Base-by-base conservation (phyloP, 345 rosid genomes). In the Ceriops zippeliana region DNA sequence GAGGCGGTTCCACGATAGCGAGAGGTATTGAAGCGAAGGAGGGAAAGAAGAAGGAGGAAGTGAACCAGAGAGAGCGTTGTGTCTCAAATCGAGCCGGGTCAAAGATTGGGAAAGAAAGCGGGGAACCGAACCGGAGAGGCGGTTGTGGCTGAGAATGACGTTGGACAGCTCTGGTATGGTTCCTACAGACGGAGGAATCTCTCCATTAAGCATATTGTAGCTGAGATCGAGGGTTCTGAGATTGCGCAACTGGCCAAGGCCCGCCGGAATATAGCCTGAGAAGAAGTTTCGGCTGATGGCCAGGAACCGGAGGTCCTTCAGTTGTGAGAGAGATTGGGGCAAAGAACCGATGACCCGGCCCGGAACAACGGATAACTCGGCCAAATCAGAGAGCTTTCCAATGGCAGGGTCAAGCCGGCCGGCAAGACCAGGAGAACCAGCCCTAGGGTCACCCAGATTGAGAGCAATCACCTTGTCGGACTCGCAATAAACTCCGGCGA, bases 141-240 rank as follows among this genome's bases (percentile, higher is more conserved):
- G 87, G 77, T 95, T 95, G 83, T 89, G 96, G 73, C 96, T 85
- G 59, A 95, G 86, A 38, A 95, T 84, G 69, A 89, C 70, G 73
- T 88, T 89, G 63, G 91, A 72, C n/a, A 95, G 82, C 78, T 75
- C 89, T 82, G 96, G 87, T 57, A 88, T 65, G 16, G 79, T 75
- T 31, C 96, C 97, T 80, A 91, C 58, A 1, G 93, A 78, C 20
- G 42, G 67, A 46, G 96, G 96, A 47, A 95, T 80, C 28, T 58
- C 68, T 17, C 97, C 96, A 63, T 81, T 80, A 73, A 95, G 83
- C 80, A 83, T 91, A 61, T 95, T 95, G 80, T 85, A 89, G 76
- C 99, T 89, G 80, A 95, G 87, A 80, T 89, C 99, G 38, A 91
- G 91, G 10, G 97, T 91, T 73, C 66, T 78, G 54, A 95, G 85